A percentile compares a stretch with the other conserved stretches of the same genome.
Evolutionary conservation across 2,329 filamentous ascomycete species (phyloP).

Genomic region (Fusarium sp.): DNA sequence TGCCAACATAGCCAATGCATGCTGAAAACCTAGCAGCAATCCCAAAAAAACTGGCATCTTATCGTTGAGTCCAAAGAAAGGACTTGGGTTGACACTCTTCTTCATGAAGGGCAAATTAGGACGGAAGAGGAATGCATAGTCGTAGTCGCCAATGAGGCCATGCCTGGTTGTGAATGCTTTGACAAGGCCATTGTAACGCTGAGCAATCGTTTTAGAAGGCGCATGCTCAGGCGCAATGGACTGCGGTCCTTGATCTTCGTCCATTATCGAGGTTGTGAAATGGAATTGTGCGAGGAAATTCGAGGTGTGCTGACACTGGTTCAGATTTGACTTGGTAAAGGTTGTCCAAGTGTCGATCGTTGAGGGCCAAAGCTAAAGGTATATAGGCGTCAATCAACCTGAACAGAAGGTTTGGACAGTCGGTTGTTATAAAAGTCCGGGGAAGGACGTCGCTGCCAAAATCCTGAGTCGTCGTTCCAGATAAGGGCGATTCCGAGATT

Average conservation of each 20-base stretch:
- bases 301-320: constrained; percentile 7
- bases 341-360: constrained; percentile 16
- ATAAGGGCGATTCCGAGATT: constrained; percentile 27
- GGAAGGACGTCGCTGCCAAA: background rate
- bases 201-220: constrained; percentile 49
- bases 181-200: constrained; percentile 46
- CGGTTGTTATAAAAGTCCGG: background rate
- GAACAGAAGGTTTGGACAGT: background rate
- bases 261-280: constrained; percentile 56
- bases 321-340: constrained; percentile 7
- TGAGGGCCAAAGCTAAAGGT: constrained; percentile 14
- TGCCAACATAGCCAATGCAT: constrained; percentile 81
- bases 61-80: constrained; percentile 88
- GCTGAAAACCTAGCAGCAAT: constrained; percentile 81
- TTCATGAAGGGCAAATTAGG: constrained; percentile 87
- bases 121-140: constrained; percentile 89
- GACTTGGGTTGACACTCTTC: constrained; percentile 64
- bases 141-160: constrained; percentile 86
- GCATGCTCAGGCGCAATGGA: constrained; percentile 59
- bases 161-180: constrained; percentile 69
- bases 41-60: constrained; percentile 80
- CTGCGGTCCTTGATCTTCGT: constrained; percentile 67
- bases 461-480: background rate
- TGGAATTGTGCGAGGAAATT: constrained; percentile 22
- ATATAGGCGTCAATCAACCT: constrained; percentile 14